Conservation (phyloP, 805 yeast species). For the Yarrowia sp. region DNA sequence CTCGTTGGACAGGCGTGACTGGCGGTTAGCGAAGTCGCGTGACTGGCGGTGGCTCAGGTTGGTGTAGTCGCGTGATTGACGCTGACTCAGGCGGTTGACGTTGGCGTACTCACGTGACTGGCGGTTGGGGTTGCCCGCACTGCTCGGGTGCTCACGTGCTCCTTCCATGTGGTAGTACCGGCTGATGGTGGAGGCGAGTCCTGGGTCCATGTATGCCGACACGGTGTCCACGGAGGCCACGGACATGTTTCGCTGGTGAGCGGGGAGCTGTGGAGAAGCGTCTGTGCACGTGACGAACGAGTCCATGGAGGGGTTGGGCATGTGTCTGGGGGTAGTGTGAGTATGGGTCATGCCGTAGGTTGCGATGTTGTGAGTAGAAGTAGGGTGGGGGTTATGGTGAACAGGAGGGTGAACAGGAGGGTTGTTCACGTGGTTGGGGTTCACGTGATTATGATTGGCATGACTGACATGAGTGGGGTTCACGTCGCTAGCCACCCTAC, state of each 20-base stretch:
- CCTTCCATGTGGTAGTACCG: conserved; percentile 6
- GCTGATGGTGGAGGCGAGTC: conserved; percentile 6
- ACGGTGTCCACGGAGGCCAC: conserved; percentile 13
- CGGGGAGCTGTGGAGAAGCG: neutral
- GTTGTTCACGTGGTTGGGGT: neutral
- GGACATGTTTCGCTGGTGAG: neutral
- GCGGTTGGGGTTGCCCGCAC: neutral
- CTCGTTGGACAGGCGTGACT: neutral
- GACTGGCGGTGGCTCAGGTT: neutral
- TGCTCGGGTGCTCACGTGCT: conserved; percentile 2
- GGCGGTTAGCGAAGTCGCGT: neutral
- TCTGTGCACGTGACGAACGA: conserved; percentile 23
- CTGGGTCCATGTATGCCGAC: conserved; percentile 2
- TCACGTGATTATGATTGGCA: too few species aligned
- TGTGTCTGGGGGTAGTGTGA: neutral
- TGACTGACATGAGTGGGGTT: too few species aligned
- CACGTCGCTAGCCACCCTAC: neutral
- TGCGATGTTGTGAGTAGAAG: neutral
- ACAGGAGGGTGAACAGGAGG: neutral
- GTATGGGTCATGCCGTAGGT: neutral
- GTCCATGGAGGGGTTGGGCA: conserved; percentile 1
- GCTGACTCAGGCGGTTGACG: too few species aligned
- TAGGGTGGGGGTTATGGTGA: neutral
- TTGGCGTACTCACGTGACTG: neutral
- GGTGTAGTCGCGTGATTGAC: neutral